Percentiles rank a stretch among this genome's conserved stretches.
Conservation (phyloP, 331 rosid genomes). For the Acacia pycnantha region DNA sequence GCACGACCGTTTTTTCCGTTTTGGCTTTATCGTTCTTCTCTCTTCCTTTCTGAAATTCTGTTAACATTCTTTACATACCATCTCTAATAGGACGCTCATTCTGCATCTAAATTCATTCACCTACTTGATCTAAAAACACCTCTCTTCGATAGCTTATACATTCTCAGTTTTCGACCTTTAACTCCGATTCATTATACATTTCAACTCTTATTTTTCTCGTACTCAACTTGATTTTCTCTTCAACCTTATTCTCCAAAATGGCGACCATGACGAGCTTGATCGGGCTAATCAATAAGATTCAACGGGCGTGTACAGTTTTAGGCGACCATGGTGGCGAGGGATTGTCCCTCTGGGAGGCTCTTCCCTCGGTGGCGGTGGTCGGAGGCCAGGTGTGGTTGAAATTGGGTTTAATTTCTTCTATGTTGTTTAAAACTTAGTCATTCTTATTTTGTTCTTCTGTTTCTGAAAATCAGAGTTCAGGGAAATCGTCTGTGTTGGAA, state of each 20-base stretch:
- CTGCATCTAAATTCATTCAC: slow-evolving; percentile 27
- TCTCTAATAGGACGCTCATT: slow-evolving; percentile 32
- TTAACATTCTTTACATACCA: slow-evolving; percentile 28
- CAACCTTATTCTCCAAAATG: slow-evolving; percentile 44
- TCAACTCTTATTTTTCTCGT: not conserved
- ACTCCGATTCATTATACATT: not conserved
- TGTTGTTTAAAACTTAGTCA: not conserved
- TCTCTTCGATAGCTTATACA: slow-evolving; percentile 13
- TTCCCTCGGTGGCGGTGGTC: slow-evolving; percentile 99
- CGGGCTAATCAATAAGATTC: slow-evolving; percentile 96
- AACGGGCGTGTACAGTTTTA: slow-evolving; percentile 91
- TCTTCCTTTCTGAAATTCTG: slow-evolving; percentile 7
- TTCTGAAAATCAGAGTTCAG: slow-evolving; percentile 68
- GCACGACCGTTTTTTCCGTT: slow-evolving; percentile 35
- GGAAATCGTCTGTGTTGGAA: slow-evolving; percentile 93
- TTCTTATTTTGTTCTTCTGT: not conserved
- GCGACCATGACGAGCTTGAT: slow-evolving; percentile 99
- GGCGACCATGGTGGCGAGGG: slow-evolving; percentile 99
- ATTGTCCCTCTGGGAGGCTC: slow-evolving; percentile 99
- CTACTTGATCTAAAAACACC: slow-evolving; percentile 5
- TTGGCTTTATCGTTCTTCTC: slow-evolving; percentile 22
- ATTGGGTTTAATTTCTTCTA: not conserved
- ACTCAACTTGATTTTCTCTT: slow-evolving; percentile 9
- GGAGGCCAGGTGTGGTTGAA: slow-evolving; percentile 80
- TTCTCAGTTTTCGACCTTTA: slow-evolving; percentile 28